A percentile compares a stretch with the other conserved stretches of the same genome.
These are phyloP conservation scores for Oryza glumipatula DNA, from an alignment of 176 grass and related monocot species.

Conservation along the genomic window DNA sequence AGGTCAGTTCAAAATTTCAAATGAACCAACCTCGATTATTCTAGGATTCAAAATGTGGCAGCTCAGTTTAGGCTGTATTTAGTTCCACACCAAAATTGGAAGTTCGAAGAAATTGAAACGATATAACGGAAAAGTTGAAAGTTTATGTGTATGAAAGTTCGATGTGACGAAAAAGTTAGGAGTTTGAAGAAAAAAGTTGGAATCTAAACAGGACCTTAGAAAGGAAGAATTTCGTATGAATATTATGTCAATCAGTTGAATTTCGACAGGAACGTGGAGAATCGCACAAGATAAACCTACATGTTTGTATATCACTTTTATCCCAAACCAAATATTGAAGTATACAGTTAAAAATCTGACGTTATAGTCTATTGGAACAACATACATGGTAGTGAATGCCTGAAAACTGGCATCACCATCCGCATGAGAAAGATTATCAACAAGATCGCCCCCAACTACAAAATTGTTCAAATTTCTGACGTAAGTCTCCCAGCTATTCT, in stretches of 20 bases:
- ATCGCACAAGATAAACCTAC: background rate
- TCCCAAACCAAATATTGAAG: background rate
- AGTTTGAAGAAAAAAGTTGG: too few relatives aligned
- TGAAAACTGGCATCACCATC: background rate
- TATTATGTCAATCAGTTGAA: background rate
- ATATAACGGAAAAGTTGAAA: too few relatives aligned
- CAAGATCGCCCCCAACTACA: background rate
- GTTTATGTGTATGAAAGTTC: too few relatives aligned
- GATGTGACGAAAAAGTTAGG: too few relatives aligned
- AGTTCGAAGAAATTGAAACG: too few relatives aligned
- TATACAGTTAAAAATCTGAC: background rate
- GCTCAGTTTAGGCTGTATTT: background rate
- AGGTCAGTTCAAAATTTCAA: background rate
- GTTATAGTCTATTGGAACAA: background rate
- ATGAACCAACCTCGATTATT: background rate
- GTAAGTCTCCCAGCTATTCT: background rate
- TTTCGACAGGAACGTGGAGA: background rate
- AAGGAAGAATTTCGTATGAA: background rate
- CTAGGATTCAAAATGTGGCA: background rate
- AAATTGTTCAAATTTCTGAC: conserved; percentile 3
- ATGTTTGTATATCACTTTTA: background rate
- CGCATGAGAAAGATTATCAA: background rate
- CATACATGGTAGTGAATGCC: conserved; percentile 3
- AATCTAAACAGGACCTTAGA: background rate
- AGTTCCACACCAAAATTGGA: too few relatives aligned